Base-by-base conservation (phyloP, 768 basidiomycete genomes). In the Hygrocybe coccinea region DNA sequence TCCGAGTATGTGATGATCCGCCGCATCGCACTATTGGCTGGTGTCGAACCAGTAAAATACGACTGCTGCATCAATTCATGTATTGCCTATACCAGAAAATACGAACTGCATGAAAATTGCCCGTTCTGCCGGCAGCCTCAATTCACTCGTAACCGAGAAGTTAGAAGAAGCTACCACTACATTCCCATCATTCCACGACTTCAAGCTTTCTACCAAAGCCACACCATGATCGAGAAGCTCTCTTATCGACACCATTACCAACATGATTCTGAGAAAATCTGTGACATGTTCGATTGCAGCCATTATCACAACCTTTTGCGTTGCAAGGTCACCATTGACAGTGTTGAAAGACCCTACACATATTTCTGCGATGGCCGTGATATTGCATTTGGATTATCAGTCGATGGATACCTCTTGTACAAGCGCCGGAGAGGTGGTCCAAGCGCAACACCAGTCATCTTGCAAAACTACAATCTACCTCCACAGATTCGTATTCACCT, bases 351-450 rank as follows among this genome's bases (percentile, higher is more conserved):
- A 0, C 33, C 39, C 0, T 62, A 72, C 56, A 60, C 52, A 1
- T 74, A 66, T 61, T 82, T 83, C 52, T 62, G 62, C 0, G 68
- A 71, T 21, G 34, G 33, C 0, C 65, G 64, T 6, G 79, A 81
- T 50, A 62, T 81, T 17, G 77, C 77, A 2, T 65, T 81, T 5
- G 72, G 69, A 0, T 55, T 80, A 1, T 74, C 71, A 3, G 70
- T 70, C 0, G 78, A 82, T 64, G 74, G 79, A 1, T 78, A 78
- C 60, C 59, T 64, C 0, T 68, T 74, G 3, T 76, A 71, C 59
- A 71, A 71, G 34, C 59, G 64, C 2, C 63, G 68, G 0, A 65
- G 65, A 3, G 56, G 64, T 3, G 59, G 57, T 6, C 57, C 59
- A 8, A 73, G 74, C 0, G 67, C 68, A 10, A 80, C 75, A 66